Evolutionary conservation across 768 basidiomycete genomes (phyloP).

Genomic region (Tephrocybe rancida): DNA sequence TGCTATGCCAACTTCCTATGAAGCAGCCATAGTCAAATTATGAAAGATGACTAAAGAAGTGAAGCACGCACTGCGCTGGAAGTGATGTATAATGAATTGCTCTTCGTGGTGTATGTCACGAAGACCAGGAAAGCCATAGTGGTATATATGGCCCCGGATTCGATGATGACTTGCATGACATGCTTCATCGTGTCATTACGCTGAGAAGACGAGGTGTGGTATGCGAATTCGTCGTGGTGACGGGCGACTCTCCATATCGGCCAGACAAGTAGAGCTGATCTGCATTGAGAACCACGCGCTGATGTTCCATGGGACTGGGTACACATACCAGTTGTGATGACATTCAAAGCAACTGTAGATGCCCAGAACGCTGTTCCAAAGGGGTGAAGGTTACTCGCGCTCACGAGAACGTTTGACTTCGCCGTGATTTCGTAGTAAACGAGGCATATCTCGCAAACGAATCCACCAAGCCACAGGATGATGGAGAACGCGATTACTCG

Average conservation of each 20-base stretch:
- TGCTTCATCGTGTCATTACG: constrained; percentile 6
- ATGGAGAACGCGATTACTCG: constrained; percentile 2
- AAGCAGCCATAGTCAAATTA: not conserved
- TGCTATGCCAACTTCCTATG: constrained; percentile 8
- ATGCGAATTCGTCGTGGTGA: constrained; percentile 2
- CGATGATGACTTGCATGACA: constrained; percentile 10
- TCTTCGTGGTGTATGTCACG: constrained; percentile 5
- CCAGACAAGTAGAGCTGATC: constrained; percentile 5
- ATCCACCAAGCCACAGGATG: constrained; percentile 11
- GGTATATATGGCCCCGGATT: constrained; percentile 8
- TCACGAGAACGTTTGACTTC: constrained; percentile 8
- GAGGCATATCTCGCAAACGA: constrained; percentile 2
- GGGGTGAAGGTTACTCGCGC: constrained; percentile 9
- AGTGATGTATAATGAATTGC: constrained; percentile 6
- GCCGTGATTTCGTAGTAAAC: constrained; percentile 13
- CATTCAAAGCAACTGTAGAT: constrained; percentile 15
- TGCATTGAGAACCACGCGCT: not conserved
- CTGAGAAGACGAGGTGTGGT: not conserved
- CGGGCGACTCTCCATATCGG: constrained; percentile 9
- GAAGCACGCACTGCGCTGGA: constrained; percentile 2
- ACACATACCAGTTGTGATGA: constrained; percentile 17
- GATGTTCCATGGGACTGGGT: not conserved
- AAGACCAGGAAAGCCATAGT: not conserved
- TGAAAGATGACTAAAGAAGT: not conserved
- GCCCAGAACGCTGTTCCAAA: constrained; percentile 18